These are phyloP conservation scores for Huntiella moniliformis DNA, from an alignment of 2,329 filamentous ascomycete species.

Conservation along the genomic window DNA sequence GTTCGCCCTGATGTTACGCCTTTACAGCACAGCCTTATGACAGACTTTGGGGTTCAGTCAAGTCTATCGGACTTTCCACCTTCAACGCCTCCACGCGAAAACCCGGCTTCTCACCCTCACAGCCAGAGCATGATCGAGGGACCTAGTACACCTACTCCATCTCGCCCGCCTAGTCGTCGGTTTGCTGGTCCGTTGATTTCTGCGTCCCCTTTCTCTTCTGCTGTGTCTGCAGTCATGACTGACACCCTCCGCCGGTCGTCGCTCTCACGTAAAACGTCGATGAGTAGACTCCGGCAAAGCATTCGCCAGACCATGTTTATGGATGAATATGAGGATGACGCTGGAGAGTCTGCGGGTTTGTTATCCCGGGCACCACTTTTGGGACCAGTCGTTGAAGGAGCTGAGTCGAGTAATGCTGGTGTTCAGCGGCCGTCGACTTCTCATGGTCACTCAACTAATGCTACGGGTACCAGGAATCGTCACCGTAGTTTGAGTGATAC, in stretches of 20 bases:
- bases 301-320: constrained; percentile 37
- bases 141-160: constrained; percentile 13
- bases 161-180: constrained; percentile 20
- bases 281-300: constrained; percentile 29
- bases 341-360: constrained; percentile 8
- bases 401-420: not conserved
- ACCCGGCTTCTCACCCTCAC: not conserved
- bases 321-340: constrained; percentile 24
- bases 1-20: constrained; percentile 12
- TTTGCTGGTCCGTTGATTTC: constrained; percentile 34
- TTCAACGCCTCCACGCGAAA: constrained; percentile 8
- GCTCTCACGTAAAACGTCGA: constrained; percentile 24
- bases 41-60: constrained; percentile 15
- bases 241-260: constrained; percentile 30
- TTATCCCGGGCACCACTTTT: constrained; percentile 7
- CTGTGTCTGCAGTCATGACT: constrained; percentile 37
- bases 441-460: not conserved
- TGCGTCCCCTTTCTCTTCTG: constrained; percentile 40
- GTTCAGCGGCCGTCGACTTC: constrained; percentile 6
- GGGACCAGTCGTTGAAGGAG: constrained; percentile 5
- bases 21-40: constrained; percentile 12
- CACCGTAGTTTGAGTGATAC: constrained; percentile 25
- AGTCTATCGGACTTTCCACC: constrained; percentile 15
- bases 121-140: constrained; percentile 14
- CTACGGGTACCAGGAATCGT: constrained; percentile 14